Conservation (phyloP, 2,329 filamentous ascomycete species). For the Ophiostoma pallidulum region DNA sequence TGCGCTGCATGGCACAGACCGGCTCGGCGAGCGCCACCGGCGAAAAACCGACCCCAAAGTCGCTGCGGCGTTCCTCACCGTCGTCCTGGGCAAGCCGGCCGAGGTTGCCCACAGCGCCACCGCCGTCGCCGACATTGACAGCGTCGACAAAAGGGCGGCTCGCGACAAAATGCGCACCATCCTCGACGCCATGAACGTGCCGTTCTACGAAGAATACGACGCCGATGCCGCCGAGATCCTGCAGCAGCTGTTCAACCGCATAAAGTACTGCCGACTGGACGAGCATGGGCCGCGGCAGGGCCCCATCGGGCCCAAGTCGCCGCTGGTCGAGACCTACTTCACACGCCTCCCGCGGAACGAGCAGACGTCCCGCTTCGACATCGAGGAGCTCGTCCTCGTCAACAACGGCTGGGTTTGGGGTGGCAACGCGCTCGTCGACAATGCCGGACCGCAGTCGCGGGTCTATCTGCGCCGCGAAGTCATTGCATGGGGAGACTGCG, state of each 20-base stretch:
- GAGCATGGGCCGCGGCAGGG: slow-evolving; percentile 82
- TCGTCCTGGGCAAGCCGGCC: slow-evolving; percentile 50
- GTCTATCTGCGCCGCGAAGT: slow-evolving; percentile 96
- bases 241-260: slow-evolving; percentile 85
- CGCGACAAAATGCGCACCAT: slow-evolving; percentile 51
- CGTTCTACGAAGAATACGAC: slow-evolving; percentile 89
- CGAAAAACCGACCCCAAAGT: slow-evolving; percentile 60
- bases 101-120: slow-evolving; percentile 45
- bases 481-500: slow-evolving; percentile 97
- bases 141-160: slow-evolving; percentile 42
- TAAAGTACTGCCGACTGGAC: slow-evolving; percentile 92
- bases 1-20: slow-evolving; percentile 61
- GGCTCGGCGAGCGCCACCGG: slow-evolving; percentile 70
- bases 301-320: slow-evolving; percentile 63
- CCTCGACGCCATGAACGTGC: slow-evolving; percentile 75
- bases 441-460: slow-evolving; percentile 78
- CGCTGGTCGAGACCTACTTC: slow-evolving; percentile 90
- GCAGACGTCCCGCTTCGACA: slow-evolving; percentile 61
- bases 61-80: slow-evolving; percentile 58
- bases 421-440: slow-evolving; percentile 86
- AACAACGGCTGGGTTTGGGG: slow-evolving; percentile 99
- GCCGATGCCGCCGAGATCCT: slow-evolving; percentile 71
- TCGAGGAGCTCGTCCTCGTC: slow-evolving; percentile 68
- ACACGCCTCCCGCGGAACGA: slow-evolving; percentile 76
- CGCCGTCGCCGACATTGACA: slow-evolving; percentile 46